Evolutionary conservation across 768 basidiomycete species (phyloP).

Genomic region (Tricholoma bakamatsutake): DNA sequence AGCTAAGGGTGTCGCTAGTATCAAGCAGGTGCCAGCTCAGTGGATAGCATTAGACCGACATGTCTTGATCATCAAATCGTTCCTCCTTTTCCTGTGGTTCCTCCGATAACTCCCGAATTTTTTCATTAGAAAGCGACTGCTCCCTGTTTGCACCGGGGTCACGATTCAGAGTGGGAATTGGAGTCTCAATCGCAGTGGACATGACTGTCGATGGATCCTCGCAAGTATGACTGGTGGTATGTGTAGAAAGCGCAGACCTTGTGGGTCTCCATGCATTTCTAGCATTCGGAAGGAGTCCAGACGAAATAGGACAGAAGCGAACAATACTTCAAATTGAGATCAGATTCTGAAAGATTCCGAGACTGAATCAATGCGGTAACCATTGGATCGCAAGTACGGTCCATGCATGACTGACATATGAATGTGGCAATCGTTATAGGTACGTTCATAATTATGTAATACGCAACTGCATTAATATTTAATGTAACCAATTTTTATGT

Average conservation of each 20-base stretch:
- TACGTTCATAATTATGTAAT: no score
- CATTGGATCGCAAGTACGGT: constrained; percentile 33
- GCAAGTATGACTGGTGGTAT: no score
- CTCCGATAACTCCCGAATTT: constrained; percentile 17
- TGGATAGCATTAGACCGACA: constrained; percentile 21
- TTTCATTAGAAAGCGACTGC: constrained; percentile 20
- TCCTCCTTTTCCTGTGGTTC: constrained; percentile 17
- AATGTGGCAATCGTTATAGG: not conserved
- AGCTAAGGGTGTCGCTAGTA: constrained; percentile 16
- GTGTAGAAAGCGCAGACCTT: no score
- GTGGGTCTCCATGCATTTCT: no score
- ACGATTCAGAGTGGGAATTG: not conserved
- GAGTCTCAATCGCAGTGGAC: constrained; percentile 3
- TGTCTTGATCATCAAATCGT: constrained; percentile 31
- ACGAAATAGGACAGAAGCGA: no score
- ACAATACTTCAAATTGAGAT: no score
- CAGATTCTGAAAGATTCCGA: no score
- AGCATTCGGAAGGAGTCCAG: no score
- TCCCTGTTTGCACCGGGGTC: constrained; percentile 2
- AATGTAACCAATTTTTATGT: no score
- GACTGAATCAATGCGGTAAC: constrained; percentile 62
- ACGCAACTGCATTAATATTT: no score
- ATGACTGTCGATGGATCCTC: not conserved
- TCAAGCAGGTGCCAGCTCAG: not conserved
- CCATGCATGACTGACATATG: not conserved